Evolutionary conservation across 805 yeast species (phyloP), one percentile per base, ranked within the genome.

Genomic region (Saccharomycopsis sp.): DNA sequence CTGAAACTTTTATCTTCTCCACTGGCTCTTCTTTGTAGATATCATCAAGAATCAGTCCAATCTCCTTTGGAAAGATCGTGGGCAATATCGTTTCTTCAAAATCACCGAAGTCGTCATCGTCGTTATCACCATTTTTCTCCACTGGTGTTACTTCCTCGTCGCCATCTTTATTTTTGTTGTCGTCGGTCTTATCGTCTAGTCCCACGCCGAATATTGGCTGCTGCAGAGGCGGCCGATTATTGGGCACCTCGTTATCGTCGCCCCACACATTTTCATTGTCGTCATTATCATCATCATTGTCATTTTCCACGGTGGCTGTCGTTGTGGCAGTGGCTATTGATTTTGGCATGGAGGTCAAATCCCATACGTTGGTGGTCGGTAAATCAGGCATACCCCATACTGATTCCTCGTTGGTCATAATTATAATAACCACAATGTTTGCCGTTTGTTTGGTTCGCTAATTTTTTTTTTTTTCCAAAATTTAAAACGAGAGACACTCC

Each of bases 31-130:
- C 28, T 13, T 28, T 32, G 19, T 22, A 5, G n/a, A 13, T 34
- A 20, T 28, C 40, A 22, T 40, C 17, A 21, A n/a, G 29, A 26
- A 9, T 26, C 13, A 13, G 29, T 26, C 8, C 11, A 13, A 8
- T 9, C 29, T 26, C 11, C 11, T 26, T 8, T 27, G 31, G 31
- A 11, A n/a, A 11, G n/a, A 11, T 27, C 31, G 11, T n/a, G 31
- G n/a, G 14, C n/a, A 11, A n/a, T 17, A 20, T 20, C 20, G 32
- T 14, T 11, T 43, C 47, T 14, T 47, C 48, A 29, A 47, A 47
- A 19, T 47, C 51, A 5, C 51, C 51, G 20, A 47, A 47, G 16
- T 39, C 45, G 27, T 45, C 45, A 21, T 40, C 38, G 6, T 28
- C 22, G 26, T 43, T 38, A 11, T 32, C 38, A 6, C 35, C 16